Base-by-base conservation (phyloP, 495 filamentous ascomycete genomes). In the Filosporella fistucella region DNA sequence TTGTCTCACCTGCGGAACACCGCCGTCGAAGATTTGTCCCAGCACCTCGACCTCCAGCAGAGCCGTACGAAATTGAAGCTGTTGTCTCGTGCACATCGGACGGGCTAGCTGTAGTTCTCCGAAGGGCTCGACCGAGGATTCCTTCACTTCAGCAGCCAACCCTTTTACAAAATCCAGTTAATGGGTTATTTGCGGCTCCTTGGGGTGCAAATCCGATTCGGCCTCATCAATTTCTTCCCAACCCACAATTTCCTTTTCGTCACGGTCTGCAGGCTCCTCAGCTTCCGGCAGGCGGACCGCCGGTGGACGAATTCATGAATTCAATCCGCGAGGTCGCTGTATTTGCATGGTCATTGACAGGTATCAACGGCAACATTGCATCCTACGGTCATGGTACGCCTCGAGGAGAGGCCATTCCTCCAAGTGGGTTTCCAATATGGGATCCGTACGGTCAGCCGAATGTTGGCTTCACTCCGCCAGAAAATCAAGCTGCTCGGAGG, bases 11-110 rank as follows among this genome's bases (percentile, higher is more conserved):
- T 2, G 28, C 38, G 13, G 6, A 40, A 11, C 8, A 33, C 8
- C 24, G 49, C 13, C 41, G 41, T 8, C 18, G 2, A 10, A 34
- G 45, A 26, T 12, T 36, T 1, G 17, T 9, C 4, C 24, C 30
- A 37, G 14, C 30, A 9, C 25, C 21, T 17, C 24, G n/a, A 42
- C 44, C 52, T 23, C 28, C 14, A 0, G 16, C 34, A 20, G 63
- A 68, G 16, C 60, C 58, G 8, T 69, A 85, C 43, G 88, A 93
- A 57, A 67, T 95, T 29, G 89, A 95, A 64, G 88, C 89, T 11
- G 89, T 95, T 16, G 82, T 94, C 29, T 94, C 89, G 5, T 95
- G 89, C 61, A 90, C 89, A 2, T 94, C 89, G 1, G 89, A 94
- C 61, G 89, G 89, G 10, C 68, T 95, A 11, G 89, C 94, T 8